Evolutionary conservation across 495 filamentous ascomycete species (phyloP).

Genomic region (Xylaria bambusicola): DNA sequence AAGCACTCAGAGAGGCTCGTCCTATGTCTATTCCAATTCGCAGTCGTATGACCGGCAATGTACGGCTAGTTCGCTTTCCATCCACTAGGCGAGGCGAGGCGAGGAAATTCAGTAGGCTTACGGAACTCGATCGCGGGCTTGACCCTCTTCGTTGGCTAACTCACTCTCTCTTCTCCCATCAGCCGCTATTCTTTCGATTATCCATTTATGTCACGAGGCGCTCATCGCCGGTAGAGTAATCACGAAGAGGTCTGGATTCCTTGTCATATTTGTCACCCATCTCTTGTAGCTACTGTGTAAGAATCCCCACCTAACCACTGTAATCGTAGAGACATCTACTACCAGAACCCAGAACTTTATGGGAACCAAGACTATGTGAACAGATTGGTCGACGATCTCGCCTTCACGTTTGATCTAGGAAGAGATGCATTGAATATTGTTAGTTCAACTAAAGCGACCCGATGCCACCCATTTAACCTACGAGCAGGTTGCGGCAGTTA

Average conservation of each 20-base stretch:
- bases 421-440: conserved; percentile 68
- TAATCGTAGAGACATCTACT: conserved; percentile 78
- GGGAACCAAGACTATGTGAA: conserved; percentile 74
- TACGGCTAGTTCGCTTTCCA: conserved; percentile 37
- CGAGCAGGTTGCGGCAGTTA: conserved; percentile 65
- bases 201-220: conserved; percentile 71
- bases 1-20: conserved; percentile 43
- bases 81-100: conserved; percentile 38
- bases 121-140: background rate
- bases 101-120: conserved; percentile 42
- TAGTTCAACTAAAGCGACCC: conserved; percentile 17
- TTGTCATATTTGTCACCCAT: too few relatives aligned
- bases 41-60: conserved; percentile 20
- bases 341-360: conserved; percentile 81
- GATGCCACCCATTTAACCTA: background rate
- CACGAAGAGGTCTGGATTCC: conserved; percentile 80
- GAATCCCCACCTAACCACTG: conserved; percentile 11
- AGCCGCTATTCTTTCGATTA: conserved; percentile 62
- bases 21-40: conserved; percentile 51
- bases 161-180: background rate
- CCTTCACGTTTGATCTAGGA: conserved; percentile 69
- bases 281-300: too few relatives aligned
- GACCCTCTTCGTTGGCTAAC: background rate
- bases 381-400: conserved; percentile 78
- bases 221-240: conserved; percentile 62